Evolutionary conservation across 1,284 basidiomycete species (phyloP).

Genomic region (Melampsora americana): DNA sequence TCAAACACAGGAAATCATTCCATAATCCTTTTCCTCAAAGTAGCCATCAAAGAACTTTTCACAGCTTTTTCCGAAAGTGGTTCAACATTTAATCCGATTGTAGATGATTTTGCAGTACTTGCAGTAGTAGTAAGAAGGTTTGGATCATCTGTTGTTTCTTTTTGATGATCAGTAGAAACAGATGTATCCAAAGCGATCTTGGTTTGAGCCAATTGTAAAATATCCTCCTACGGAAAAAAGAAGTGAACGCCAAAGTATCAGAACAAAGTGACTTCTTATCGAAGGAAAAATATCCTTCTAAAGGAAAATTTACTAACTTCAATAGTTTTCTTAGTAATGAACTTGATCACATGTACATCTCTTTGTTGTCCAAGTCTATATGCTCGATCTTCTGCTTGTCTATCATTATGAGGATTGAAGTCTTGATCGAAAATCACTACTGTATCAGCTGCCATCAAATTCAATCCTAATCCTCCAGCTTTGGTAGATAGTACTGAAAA

Average conservation of each 20-base stretch:
- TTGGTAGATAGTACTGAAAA: slow-evolving; percentile 78
- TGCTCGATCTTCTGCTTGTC: slow-evolving; percentile 93
- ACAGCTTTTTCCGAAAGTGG: not conserved
- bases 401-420: slow-evolving; percentile 74
- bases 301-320: slow-evolving; percentile 60
- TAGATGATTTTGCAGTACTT: not conserved
- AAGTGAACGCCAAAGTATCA: too few species aligned
- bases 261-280: slow-evolving; percentile 3
- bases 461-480: slow-evolving; percentile 66
- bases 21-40: not conserved
- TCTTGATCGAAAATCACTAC: slow-evolving; percentile 80
- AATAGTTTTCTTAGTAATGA: slow-evolving; percentile 88
- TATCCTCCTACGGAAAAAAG: slow-evolving; percentile 68
- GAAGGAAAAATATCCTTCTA: not conserved
- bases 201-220: slow-evolving; percentile 79
- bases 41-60: not conserved
- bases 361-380: slow-evolving; percentile 96
- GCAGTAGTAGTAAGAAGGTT: not conserved
- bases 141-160: not conserved
- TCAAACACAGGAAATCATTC: too few species aligned
- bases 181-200: slow-evolving; percentile 74
- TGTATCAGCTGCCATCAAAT: slow-evolving; percentile 61
- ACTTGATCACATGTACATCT: slow-evolving; percentile 81
- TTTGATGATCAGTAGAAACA: not conserved
- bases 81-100: not conserved